These are phyloP conservation scores for Fonsecaea monophora DNA, from an alignment of 2,329 filamentous ascomycete genomes.

Conservation along the genomic window DNA sequence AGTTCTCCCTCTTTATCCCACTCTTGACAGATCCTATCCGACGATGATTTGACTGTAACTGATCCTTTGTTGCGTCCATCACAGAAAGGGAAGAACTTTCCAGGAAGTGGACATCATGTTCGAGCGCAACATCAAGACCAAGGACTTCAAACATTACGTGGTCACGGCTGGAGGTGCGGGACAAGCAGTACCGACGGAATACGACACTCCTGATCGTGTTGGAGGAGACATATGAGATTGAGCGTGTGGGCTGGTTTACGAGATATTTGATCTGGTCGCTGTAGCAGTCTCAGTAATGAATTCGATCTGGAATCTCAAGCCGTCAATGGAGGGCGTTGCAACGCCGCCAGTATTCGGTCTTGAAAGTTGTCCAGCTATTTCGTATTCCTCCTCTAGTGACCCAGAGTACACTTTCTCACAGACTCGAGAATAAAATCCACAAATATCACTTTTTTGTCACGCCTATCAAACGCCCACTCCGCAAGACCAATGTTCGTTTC, in stretches of 20 bases:
- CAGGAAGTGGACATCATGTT: slow-evolving; percentile 46
- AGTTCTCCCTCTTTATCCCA: slow-evolving; percentile 11
- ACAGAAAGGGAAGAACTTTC: slow-evolving; percentile 40
- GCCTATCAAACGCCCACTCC: not conserved
- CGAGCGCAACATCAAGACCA: slow-evolving; percentile 38
- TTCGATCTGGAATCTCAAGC: not conserved
- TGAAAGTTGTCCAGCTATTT: not conserved
- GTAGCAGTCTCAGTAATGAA: not conserved
- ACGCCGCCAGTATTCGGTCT: not conserved
- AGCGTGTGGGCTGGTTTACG: not conserved
- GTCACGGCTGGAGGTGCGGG: slow-evolving; percentile 1
- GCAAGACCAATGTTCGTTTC: not conserved
- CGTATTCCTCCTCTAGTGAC: not conserved
- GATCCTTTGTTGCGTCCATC: not conserved
- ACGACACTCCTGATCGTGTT: not conserved
- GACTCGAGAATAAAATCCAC: not conserved
- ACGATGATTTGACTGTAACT: not conserved
- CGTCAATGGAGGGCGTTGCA: not conserved
- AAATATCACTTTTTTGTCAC: not conserved
- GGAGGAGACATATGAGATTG: not conserved
- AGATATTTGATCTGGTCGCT: not conserved
- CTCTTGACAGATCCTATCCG: not conserved
- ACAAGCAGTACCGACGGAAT: not conserved
- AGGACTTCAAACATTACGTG: slow-evolving; percentile 37
- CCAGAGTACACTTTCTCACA: not conserved